Evolutionary conservation across 805 yeast species (phyloP).

Genomic region (Saccharomycodes ludwigii): DNA sequence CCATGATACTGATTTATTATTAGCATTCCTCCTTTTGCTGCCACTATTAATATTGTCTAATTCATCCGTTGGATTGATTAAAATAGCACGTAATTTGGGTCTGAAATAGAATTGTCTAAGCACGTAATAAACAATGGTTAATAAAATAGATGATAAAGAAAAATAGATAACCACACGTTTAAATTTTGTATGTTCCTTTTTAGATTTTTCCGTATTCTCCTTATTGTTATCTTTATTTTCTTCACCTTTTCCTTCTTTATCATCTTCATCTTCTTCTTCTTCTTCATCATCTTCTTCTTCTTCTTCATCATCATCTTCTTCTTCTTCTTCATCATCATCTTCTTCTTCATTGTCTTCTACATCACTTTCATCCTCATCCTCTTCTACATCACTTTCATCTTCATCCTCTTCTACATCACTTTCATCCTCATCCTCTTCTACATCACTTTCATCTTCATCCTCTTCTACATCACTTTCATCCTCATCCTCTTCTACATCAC

Average conservation of each 20-base stretch:
- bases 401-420: constrained; percentile 59
- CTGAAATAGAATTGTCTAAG: constrained; percentile 9
- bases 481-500: constrained; percentile 35
- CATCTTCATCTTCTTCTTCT: constrained; percentile 22
- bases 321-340: constrained; percentile 30
- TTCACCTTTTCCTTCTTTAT: constrained; percentile 7
- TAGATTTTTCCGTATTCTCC: constrained; percentile 5
- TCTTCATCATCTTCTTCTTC: constrained; percentile 42
- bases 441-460: constrained; percentile 43
- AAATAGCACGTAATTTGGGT: constrained; percentile 11
- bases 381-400: constrained; percentile 71
- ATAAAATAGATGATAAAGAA: constrained; percentile 6
- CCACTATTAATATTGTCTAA: constrained; percentile 3
- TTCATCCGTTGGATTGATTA: constrained; percentile 14
- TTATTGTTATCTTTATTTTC: constrained; percentile 8
- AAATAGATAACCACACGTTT: constrained; percentile 2
- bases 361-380: constrained; percentile 60
- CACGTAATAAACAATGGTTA: constrained; percentile 7
- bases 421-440: constrained; percentile 59
- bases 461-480: constrained; percentile 26
- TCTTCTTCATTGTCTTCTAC: constrained; percentile 35
- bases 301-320: constrained; percentile 31
- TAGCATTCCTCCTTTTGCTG: constrained; percentile 9
- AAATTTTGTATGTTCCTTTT: constrained; percentile 3
- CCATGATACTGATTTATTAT: constrained; percentile 26